Percentiles rank a stretch among this genome's conserved stretches.
Evolutionary conservation across 2,329 filamentous ascomycete genomes (phyloP).

Genomic region (Aspergillus cejpii): DNA sequence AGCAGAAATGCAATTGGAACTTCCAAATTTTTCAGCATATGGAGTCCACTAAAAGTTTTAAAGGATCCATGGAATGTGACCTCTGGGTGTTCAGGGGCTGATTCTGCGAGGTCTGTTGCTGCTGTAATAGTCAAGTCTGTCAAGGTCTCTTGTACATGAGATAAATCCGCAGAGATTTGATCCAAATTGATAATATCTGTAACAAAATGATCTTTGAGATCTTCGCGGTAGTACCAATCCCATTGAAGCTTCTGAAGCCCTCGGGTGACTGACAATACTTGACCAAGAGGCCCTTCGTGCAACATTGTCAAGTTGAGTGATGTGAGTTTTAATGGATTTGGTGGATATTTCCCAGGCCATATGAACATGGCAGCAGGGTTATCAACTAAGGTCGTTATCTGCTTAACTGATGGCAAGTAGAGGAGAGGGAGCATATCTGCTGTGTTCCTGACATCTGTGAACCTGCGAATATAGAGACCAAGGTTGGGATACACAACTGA

Average conservation of each 20-base stretch:
- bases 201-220: conserved; percentile 5
- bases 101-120: neutral
- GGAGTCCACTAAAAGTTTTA: neutral
- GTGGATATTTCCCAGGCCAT: conserved; percentile 12
- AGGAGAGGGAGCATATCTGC: conserved; percentile 15
- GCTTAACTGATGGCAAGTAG: conserved; percentile 15
- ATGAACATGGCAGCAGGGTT: conserved; percentile 12
- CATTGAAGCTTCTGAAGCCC: conserved; percentile 9
- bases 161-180: conserved; percentile 14
- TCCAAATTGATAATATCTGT: conserved; percentile 13
- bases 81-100: neutral
- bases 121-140: conserved; percentile 4
- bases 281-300: conserved; percentile 9
- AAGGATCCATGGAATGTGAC: conserved; percentile 2
- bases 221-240: conserved; percentile 10
- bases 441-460: conserved; percentile 9
- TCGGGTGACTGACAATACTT: conserved; percentile 8
- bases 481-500: neutral
- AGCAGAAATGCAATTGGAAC: conserved; percentile 11
- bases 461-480: neutral
- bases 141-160: conserved; percentile 5
- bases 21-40: conserved; percentile 10
- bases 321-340: conserved; percentile 2
- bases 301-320: conserved; percentile 11
- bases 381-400: conserved; percentile 12